Conservation (phyloP, 2,329 filamentous ascomycete species). For the Remersonia thermophila region DNA sequence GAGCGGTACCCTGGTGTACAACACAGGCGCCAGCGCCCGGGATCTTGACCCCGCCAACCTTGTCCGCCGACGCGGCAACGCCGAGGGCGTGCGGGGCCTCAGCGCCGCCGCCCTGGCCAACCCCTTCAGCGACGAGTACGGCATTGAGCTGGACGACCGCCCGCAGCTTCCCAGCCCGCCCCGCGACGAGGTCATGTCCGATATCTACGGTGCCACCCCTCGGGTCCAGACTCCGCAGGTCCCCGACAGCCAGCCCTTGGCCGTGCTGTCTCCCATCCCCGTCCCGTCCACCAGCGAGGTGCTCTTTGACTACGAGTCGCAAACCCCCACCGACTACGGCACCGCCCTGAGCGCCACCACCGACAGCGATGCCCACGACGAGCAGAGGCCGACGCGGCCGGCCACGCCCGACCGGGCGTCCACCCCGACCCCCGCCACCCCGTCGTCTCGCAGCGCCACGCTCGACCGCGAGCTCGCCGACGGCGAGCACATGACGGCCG, state of each 20-base stretch:
- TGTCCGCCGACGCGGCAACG: constrained; percentile 33
- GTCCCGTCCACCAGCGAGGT: constrained; percentile 8
- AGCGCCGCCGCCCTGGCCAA: constrained; percentile 39
- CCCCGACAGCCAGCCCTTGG: constrained; percentile 1
- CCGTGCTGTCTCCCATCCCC: neutral
- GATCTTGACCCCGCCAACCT: constrained; percentile 29
- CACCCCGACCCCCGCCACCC: constrained; percentile 1
- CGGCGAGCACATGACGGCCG: constrained; percentile 41
- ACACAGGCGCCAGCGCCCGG: constrained; percentile 38
- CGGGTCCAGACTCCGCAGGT: constrained; percentile 18
- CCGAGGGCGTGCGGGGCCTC: constrained; percentile 34
- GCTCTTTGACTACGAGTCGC: constrained; percentile 15
- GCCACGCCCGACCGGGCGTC: neutral
- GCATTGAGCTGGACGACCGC: constrained; percentile 37
- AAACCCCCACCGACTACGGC: constrained; percentile 8
- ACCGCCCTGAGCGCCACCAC: constrained; percentile 1
- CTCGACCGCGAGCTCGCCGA: constrained; percentile 29
- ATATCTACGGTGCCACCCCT: constrained; percentile 45
- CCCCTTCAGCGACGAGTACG: constrained; percentile 47
- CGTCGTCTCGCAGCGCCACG: constrained; percentile 8
- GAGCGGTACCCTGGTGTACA: constrained; percentile 44
- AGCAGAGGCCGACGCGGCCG: neutral
- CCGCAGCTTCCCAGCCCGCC: constrained; percentile 29
- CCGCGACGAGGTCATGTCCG: constrained; percentile 35
- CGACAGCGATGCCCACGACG: neutral